Evolutionary conservation across 176 grass and related monocot species (phyloP).

Genomic region (Stipa capillata): DNA sequence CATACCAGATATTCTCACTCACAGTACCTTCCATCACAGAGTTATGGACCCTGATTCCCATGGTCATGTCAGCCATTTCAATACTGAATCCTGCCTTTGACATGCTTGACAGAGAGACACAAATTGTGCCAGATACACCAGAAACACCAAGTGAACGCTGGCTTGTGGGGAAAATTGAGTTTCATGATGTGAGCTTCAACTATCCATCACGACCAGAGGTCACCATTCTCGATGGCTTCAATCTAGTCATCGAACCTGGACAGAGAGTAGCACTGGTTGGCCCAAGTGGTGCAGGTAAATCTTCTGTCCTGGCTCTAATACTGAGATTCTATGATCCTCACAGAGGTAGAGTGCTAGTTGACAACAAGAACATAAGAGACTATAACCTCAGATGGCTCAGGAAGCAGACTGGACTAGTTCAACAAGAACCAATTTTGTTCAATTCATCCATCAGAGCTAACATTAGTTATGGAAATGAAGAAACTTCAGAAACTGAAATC

Average conservation of each 20-base stretch:
- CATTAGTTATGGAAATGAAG: slow-evolving; percentile 35
- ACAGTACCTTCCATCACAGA: slow-evolving; percentile 47
- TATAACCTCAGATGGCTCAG: slow-evolving; percentile 47
- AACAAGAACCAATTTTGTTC: slow-evolving; percentile 55
- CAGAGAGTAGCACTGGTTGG: slow-evolving; percentile 44
- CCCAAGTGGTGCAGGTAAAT: slow-evolving; percentile 47
- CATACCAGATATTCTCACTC: slow-evolving; percentile 54
- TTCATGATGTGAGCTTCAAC: slow-evolving; percentile 27
- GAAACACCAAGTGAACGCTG: neutral
- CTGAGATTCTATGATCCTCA: slow-evolving; percentile 45
- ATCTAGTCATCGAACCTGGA: slow-evolving; percentile 21
- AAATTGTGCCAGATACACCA: slow-evolving; percentile 33
- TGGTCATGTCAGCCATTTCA: slow-evolving; percentile 36
- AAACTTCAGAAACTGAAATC: slow-evolving; percentile 35
- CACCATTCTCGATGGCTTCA: slow-evolving; percentile 36
- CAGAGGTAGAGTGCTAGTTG: slow-evolving; percentile 24
- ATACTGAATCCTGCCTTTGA: slow-evolving; percentile 40
- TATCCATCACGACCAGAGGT: slow-evolving; percentile 36
- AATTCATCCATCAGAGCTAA: slow-evolving; percentile 45
- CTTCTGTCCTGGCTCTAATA: slow-evolving; percentile 36
- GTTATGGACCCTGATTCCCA: slow-evolving; percentile 42
- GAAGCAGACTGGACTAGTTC: slow-evolving; percentile 41
- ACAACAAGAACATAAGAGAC: slow-evolving; percentile 26
- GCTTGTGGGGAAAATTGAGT: slow-evolving; percentile 27
- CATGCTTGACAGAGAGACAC: slow-evolving; percentile 37